These are phyloP conservation scores for Fusarium nygamai DNA, from an alignment of 2,329 filamentous ascomycete genomes.

Conservation along the genomic window DNA sequence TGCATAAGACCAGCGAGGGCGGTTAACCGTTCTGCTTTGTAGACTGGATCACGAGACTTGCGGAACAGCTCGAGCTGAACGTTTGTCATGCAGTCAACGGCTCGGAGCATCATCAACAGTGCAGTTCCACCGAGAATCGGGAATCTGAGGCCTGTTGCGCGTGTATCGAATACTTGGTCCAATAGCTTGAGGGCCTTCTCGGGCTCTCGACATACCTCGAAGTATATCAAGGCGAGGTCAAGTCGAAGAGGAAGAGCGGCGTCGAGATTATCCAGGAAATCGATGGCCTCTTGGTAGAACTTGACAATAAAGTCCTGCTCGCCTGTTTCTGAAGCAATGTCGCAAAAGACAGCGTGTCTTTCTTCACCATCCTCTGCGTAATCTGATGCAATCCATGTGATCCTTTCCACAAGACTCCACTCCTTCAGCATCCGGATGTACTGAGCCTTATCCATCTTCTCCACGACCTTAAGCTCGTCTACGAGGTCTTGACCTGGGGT, in stretches of 20 bases:
- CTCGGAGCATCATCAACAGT: fast-evolving
- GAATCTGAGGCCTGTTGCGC: not conserved
- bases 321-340: slow-evolving; percentile 23
- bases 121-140: not conserved
- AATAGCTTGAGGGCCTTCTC: slow-evolving; percentile 21
- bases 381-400: slow-evolving; percentile 41
- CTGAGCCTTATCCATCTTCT: not conserved
- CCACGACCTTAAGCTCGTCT: not conserved
- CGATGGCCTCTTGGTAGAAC: slow-evolving; percentile 37
- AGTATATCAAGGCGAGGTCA: slow-evolving; percentile 30
- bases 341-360: slow-evolving; percentile 15
- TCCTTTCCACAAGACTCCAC: slow-evolving; percentile 41
- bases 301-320: slow-evolving; percentile 37
- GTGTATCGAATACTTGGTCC: slow-evolving; percentile 38
- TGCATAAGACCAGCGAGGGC: not conserved
- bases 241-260: slow-evolving; percentile 35
- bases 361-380: slow-evolving; percentile 8
- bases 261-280: slow-evolving; percentile 42
- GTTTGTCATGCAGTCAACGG: not conserved
- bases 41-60: not conserved
- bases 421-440: slow-evolving; percentile 30
- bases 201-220: slow-evolving; percentile 26
- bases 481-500: not conserved
- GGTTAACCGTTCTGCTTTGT: not conserved
- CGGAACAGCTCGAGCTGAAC: slow-evolving; percentile 7